These are phyloP conservation scores for Alternaria ventricosa DNA, from an alignment of 2,329 filamentous ascomycete species.

Conservation along the genomic window DNA sequence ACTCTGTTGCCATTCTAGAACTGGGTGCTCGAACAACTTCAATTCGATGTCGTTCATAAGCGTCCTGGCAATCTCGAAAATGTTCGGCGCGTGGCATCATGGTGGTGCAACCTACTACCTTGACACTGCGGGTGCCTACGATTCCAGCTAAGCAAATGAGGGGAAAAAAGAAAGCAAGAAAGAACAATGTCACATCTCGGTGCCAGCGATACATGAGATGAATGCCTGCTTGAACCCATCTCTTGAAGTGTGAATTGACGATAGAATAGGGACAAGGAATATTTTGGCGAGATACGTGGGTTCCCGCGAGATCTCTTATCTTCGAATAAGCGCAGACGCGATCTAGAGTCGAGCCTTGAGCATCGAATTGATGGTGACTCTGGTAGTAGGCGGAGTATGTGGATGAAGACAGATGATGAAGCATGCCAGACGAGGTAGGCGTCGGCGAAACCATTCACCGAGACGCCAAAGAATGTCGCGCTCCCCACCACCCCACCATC, in stretches of 20 bases:
- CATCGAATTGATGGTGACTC: accelerated
- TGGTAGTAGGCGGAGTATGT: background rate
- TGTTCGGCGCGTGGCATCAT: background rate
- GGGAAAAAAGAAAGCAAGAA: background rate
- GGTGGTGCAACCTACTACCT: background rate
- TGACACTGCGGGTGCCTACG: background rate
- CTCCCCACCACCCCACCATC: constrained; percentile 15
- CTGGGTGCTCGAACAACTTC: background rate
- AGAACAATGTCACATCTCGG: background rate
- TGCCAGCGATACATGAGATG: background rate
- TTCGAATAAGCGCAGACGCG: too few species aligned
- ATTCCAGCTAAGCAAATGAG: background rate
- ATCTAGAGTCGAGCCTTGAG: background rate
- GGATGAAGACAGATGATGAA: background rate
- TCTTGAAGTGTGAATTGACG: background rate
- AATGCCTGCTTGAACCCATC: background rate
- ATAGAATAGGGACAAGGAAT: background rate
- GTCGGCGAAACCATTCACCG: constrained; percentile 9
- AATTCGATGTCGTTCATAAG: background rate
- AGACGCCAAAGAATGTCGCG: constrained; percentile 5
- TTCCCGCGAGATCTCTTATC: background rate
- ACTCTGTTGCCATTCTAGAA: background rate
- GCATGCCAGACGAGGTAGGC: background rate
- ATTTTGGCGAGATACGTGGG: background rate
- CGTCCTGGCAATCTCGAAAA: background rate